phyloP scores from a whole-genome alignment of 2,329 filamentous ascomycete genomes.

The Cladosporium phlei region DNA sequence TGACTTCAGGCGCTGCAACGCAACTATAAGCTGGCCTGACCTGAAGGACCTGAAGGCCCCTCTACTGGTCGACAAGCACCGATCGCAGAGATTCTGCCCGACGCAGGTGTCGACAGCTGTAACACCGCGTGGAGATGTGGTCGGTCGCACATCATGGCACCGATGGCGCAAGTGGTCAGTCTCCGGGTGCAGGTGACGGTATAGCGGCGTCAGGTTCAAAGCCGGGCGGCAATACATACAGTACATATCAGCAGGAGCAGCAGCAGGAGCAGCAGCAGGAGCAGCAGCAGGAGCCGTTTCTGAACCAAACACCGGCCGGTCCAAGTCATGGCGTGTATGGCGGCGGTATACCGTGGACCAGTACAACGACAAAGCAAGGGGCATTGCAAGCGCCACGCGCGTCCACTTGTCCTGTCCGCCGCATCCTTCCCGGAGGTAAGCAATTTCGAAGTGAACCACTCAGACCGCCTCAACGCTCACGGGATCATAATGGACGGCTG shows the following conservation, averaged over 20 bases:
- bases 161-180: slow-evolving; percentile 11
- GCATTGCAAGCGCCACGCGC: slow-evolving; percentile 11
- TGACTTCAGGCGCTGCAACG: slow-evolving; percentile 1
- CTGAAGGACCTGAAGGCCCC: not conserved
- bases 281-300: slow-evolving; percentile 4
- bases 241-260: slow-evolving; percentile 5
- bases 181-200: slow-evolving; percentile 5
- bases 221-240: slow-evolving; percentile 12
- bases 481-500: too few species aligned
- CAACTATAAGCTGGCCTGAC: not conserved
- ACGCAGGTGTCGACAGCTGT: slow-evolving; percentile 9
- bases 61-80: not conserved
- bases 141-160: not conserved
- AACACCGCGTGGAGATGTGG: not conserved
- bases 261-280: slow-evolving; percentile 6
- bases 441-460: slow-evolving; percentile 10
- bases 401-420: not conserved
- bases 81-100: not conserved
- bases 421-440: not conserved
- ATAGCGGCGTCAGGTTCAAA: not conserved
- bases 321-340: not conserved
- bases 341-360: not conserved
- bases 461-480: slow-evolving; percentile 3
- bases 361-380: slow-evolving; percentile 12
- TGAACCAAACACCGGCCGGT: slow-evolving; percentile 3